Percentiles rank a stretch among this genome's conserved stretches.
phyloP scores from a whole-genome alignment of 2,329 filamentous ascomycete species.

The Scedosporium dehoogii region DNA sequence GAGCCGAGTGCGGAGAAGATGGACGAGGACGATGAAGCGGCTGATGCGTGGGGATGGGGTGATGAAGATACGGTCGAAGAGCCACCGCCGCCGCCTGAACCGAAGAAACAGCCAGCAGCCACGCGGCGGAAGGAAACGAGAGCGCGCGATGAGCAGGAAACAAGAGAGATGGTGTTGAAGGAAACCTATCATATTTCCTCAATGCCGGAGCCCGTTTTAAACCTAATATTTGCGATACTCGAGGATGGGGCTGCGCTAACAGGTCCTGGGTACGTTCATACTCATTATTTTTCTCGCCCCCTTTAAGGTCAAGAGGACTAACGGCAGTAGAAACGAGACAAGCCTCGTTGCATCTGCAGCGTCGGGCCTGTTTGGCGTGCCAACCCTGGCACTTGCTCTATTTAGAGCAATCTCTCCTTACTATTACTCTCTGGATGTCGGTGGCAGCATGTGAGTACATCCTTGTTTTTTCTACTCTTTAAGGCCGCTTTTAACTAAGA shows the following conservation, averaged over 20 bases:
- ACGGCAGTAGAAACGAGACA: constrained; percentile 25
- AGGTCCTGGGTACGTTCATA: constrained; percentile 30
- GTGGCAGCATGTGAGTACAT: constrained; percentile 51
- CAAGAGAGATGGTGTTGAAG: constrained; percentile 63
- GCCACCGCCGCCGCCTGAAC: constrained; percentile 8
- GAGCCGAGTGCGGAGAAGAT: constrained; percentile 9
- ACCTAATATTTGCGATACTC: constrained; percentile 49
- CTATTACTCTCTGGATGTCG: constrained; percentile 55
- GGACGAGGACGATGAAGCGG: constrained; percentile 33
- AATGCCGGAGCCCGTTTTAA: constrained; percentile 69
- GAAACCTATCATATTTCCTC: constrained; percentile 86
- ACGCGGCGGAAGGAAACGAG: constrained; percentile 14
- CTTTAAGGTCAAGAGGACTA: neutral
- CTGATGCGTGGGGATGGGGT: constrained; percentile 80
- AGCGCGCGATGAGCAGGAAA: constrained; percentile 17
- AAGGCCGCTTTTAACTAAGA: neutral
- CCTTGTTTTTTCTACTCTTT: neutral
- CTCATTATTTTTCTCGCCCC: neutral
- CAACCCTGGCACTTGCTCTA: constrained; percentile 64
- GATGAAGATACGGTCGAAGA: constrained; percentile 45
- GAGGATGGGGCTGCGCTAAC: constrained; percentile 54
- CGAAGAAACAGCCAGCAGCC: constrained; percentile 7
- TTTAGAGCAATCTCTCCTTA: constrained; percentile 68
- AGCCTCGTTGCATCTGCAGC: constrained; percentile 58
- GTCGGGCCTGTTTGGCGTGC: constrained; percentile 59